phyloP scores from a whole-genome alignment of 1,284 basidiomycete genomes.

The Ustilago cynodontis region DNA sequence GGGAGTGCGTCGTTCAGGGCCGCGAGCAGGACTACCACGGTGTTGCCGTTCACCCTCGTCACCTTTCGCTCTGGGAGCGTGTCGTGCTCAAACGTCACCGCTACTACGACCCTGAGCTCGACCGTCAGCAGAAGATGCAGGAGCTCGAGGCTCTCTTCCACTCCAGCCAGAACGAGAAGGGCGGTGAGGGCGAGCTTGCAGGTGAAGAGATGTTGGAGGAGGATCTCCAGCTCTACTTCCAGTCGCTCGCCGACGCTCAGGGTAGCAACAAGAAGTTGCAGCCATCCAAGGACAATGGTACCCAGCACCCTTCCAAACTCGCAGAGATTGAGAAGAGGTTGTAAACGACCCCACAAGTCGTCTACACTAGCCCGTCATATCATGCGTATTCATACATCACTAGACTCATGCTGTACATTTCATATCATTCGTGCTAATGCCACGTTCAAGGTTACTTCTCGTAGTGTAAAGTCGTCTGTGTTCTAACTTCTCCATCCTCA shows the following conservation, averaged over 20 bases:
- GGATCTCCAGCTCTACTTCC: conserved; percentile 61
- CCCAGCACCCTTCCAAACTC: conserved; percentile 55
- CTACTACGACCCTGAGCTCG: conserved; percentile 73
- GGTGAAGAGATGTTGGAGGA: conserved; percentile 50
- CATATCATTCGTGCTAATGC: not conserved
- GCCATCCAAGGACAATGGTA: not conserved
- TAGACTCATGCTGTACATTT: conserved; percentile 2
- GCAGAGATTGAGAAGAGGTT: conserved; percentile 59
- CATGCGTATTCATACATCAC: conserved; percentile 1
- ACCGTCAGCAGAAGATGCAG: conserved; percentile 72
- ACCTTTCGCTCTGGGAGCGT: conserved; percentile 73
- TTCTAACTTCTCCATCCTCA: too few species aligned
- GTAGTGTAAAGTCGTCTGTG: not conserved
- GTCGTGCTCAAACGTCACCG: conserved; percentile 73
- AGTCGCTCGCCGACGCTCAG: conserved; percentile 53
- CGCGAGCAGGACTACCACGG: conserved; percentile 73
- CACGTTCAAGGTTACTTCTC: not conserved
- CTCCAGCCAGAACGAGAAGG: conserved; percentile 43
- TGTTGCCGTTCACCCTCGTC: conserved; percentile 74
- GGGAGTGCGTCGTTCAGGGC: conserved; percentile 73
- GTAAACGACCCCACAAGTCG: not conserved
- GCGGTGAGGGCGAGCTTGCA: conserved; percentile 16
- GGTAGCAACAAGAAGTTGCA: conserved; percentile 44
- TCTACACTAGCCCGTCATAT: not conserved
- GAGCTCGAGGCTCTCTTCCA: conserved; percentile 73